Base-by-base conservation (phyloP, 2,329 filamentous ascomycete species). In the Aspergillus sp. region DNA sequence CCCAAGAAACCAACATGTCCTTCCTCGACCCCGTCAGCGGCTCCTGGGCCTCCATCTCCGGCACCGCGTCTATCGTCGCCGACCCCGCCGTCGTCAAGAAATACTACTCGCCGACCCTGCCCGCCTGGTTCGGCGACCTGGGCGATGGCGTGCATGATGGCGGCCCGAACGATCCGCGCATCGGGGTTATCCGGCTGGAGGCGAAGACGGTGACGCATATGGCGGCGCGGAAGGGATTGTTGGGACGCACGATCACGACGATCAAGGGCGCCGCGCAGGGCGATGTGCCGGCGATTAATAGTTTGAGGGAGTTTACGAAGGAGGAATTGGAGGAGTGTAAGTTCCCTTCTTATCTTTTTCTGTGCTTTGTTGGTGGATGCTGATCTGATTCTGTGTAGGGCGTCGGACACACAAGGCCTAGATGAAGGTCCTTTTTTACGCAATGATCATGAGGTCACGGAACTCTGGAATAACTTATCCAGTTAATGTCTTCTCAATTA, bases 11-110 rank as follows among this genome's bases (percentile, higher is more conserved):
- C n/a, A 96, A 96, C 80, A 83, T 96, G 65, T 85, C 89, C 52
- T 96, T 96, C 81, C 82, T 94, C 67, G 89, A 90, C 74, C 75
- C 77, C 65, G 50, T 67, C n/a, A 85, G 85, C 2, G 91, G 92
- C 66, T 88, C 94, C 75, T 96, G 92, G 92, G 92, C 92, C 0
- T 95, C 90, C 2, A 81, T 96, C 62, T 90, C 90, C n/a, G 92
- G 92, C 54, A 82, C 81, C 1, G 88, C 90, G 1, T 80, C 78
- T 26, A 82, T 96, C 67, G 80, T 90, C 68, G 90, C 88, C 14
- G 89, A 94, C 71, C 86, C 87, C 22, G 80, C 79, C 2, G 76
- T 85, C 22, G 84, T 96, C 58, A 82, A 85, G 73, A 90, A 93
- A 77, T 86, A 92, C 77, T 96, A 96, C 77, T 88, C 82, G 22